These are phyloP conservation scores for Avena sativa DNA, from an alignment of 176 grass and related monocot species.

Conservation along the genomic window DNA sequence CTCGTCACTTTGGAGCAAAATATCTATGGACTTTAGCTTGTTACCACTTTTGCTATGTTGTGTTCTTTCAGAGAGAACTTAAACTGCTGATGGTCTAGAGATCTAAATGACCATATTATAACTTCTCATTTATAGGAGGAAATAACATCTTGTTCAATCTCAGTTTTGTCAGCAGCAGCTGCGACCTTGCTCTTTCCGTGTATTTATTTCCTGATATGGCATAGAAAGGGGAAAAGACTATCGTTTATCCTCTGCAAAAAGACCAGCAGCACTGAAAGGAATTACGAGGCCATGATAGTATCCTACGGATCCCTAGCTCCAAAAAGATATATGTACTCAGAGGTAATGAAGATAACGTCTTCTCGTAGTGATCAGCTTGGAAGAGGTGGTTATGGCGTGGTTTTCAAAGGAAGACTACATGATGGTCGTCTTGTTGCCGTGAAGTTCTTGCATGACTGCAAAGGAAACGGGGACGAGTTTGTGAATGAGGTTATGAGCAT, in stretches of 20 bases:
- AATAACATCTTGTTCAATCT: conserved; percentile 10
- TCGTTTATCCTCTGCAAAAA: not conserved
- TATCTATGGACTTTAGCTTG: not conserved
- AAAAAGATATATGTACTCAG: conserved; percentile 59
- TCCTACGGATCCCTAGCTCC: conserved; percentile 48
- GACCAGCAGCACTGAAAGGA: not conserved
- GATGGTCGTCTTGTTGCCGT: not conserved
- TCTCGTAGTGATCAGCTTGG: not conserved
- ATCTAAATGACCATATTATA: not conserved
- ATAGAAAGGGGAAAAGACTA: not conserved
- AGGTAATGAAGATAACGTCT: not conserved
- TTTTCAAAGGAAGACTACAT: not conserved
- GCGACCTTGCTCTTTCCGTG: conserved; percentile 32
- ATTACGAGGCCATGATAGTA: conserved; percentile 36
- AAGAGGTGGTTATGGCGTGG: not conserved
- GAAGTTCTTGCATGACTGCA: conserved; percentile 1
- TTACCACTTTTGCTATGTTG: not conserved
- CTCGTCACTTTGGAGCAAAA: not conserved
- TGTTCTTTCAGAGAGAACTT: not conserved
- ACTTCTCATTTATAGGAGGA: not conserved
- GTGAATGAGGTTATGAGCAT: no score
- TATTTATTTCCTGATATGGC: conserved; percentile 12
- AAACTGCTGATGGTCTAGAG: not conserved
- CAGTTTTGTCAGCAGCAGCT: conserved; percentile 17
- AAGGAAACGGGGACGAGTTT: not conserved